Base-by-base conservation (phyloP, 306 rosid genomes). In the Prunus mume region DNA sequence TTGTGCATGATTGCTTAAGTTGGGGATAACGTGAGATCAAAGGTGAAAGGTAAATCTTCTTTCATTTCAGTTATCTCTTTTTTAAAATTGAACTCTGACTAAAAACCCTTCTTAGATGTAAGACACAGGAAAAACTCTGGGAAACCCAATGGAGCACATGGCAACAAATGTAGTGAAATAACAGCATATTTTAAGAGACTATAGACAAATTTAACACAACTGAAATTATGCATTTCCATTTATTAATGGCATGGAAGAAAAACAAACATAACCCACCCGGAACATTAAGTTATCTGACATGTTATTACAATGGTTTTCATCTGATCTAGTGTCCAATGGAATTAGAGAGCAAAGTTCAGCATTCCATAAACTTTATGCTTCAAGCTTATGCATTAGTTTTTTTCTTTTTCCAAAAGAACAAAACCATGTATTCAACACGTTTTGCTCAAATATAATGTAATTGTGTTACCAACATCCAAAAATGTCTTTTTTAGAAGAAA, bases 391-490 rank as follows among this genome's bases (percentile, higher is more conserved):
- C 68, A 64, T 64, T 32, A 64, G 6, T 32, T 32, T 30, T 30
- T 64, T 18, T 64, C 24, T 64, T 64, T 64, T 30, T 46, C 46
- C 47, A 30, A 30, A 64, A 64, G 47, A 32, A 38, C 6, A 7
- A 6, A 17, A 64, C 24, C 68, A 62, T 28, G 7, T 64, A 7
- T 64, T 8, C 24, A 41, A 15, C 46, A 64, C 17, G 25, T 64
- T 9, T 64, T 2, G 47, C 68, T 4, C 67, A 64, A 64, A 64
- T 4, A 64, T 17, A 8, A 64, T 9, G 57, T 17, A 32, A 9
- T 27, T 61, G 30, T 64, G 68, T 32, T 28, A 9, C 74, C 61
- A 45, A 79, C 22, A 61, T 77, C 43, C 65, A 73, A 54, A 83
- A 75, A 41, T 61, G 65, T 63, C 49, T 38, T 38, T 38, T 38